Base-by-base conservation (phyloP, 176 grass and related monocot genomes). In the Neostapfia colusana region DNA sequence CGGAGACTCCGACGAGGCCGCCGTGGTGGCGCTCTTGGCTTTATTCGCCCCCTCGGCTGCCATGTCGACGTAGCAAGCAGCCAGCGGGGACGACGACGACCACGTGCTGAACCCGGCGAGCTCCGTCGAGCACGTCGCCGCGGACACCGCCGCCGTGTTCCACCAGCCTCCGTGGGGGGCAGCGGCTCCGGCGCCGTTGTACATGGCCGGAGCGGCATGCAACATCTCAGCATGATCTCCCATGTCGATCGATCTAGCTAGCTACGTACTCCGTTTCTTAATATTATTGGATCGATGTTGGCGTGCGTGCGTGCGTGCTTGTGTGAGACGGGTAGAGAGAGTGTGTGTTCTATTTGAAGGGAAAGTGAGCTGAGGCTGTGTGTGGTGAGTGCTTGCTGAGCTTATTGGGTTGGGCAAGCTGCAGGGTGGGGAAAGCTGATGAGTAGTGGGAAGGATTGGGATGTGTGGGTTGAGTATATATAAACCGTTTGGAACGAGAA, bases 1-100 rank as follows among this genome's bases (percentile, higher is more conserved):
- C 10, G 89, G 85, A 3, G 85, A 88, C 35, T 76, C 86, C 65
- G 86, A 84, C 16, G 86, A 89, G 72, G 86, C 81, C 23, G 86
- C 81, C 23, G 82, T 81, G 76, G 86, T 66, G 57, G 57, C 40
- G 45, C 55, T 76, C 65, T 50, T 89, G 17, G 86, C 54, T 81
- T 84, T 88, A 31, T n/a, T n/a, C n/a, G 25, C 57, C 18, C 57
- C 72, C 49, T 76, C 82, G 15, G 11, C 58, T 26, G 56, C 70
- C 57, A 77, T 25, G 65, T 85, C 81, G n/a, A n/a, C n/a, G 26
- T 89, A 84, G 17, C 72, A 48, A 4, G 77, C 44, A 28, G 76
- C 81, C 39, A 75, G 65, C 8, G 71, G 58, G 2, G 76, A 59
- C 9, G 81, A 75, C 86, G 76, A 59, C 9, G 81, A 75, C 86